Base-by-base conservation (phyloP, 2,329 filamentous ascomycete species). In the Hansfordia pulvinata region DNA sequence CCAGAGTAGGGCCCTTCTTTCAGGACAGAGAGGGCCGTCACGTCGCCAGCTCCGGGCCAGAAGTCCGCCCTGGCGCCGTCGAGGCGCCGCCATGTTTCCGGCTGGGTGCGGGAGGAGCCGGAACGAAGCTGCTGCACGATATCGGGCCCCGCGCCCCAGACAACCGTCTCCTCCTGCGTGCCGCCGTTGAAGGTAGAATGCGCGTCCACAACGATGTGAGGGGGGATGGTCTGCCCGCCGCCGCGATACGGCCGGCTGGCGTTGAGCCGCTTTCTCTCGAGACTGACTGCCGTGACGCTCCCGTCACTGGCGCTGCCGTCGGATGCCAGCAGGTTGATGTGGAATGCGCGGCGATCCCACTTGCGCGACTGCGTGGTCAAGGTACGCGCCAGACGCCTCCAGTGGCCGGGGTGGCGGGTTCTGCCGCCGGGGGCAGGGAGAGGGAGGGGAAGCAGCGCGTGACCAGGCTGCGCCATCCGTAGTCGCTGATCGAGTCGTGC, bases 121-220 rank as follows among this genome's bases (percentile, higher is more conserved):
- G 47, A 40, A 12, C 55, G 54, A 15, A 51, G 44, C 13, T 61
- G 47, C 3, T 58, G 53, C 5, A 65, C 44, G 16, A 70, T 39
- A 15, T 68, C 54, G 41, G 69, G 62, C 0, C 66, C 65, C 0
- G 56, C 60, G 1, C 64, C 64, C 46, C 58, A 65, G 2, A 60
- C 55, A 0, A 68, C 46, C 9, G 64, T 34, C 40, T 71, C 66
- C 15, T 56, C 43, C 5, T 35, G 33, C 8, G 28, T 23, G 9
- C 44, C 43, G n/a, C 44, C 43, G 9, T 41, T 42, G 4, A 46
- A 40, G 16, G 52, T 41, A 6, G 55, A 40, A 15, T 51, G 40
- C 5, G 60, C 63, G 29, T 64, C 62, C 6, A 69, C 45, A 4
- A 65, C 49, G 4, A 63, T 47, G 17, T 61, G 57, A n/a, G 60